Base-by-base conservation (phyloP, 495 filamentous ascomycete species). In the Penicillium lagena region DNA sequence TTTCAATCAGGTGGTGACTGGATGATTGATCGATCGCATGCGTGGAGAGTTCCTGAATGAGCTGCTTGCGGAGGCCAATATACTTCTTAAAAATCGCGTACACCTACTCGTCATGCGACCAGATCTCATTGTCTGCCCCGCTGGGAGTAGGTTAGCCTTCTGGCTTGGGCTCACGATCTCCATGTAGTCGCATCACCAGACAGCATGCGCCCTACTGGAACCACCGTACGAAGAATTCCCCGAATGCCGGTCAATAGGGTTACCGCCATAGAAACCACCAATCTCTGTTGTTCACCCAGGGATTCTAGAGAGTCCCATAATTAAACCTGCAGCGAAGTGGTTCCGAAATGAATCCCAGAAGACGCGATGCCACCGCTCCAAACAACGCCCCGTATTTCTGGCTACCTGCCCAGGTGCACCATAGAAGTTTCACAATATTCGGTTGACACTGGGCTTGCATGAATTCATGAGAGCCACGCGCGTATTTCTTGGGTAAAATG, bases 271-370 rank as follows among this genome's bases (percentile, higher is more conserved):
- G 54, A 82, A 80, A 0, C 77, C 78, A 9, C 78, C 77, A 32
- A 82, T 82, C 56, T 79, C 76, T 7, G 74, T 78, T 29, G 75
- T 79, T 74, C 74, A 78, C 76, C 75, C 80, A 1, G 76, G 71
- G 15, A 82, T 71, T 1, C 77, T 77, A 0, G 76, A 67, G 8
- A 79, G 61, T 1, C 76, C 77, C 72, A 79, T 79, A 51, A 76
- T 78, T 32, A 82, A 54, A 1, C 77, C 78, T 0, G 77, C 77
- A 0, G 77, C 63, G 8, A 82, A 63, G 55, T 82, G 77, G 37
- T 74, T 68, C 22, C 74, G 67, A 43, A 79, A 68, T 13, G 72
- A 74, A 2, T 52, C 49, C 77, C 76, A 80, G 0, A 72, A 78
- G 68, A 73, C 0, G 78, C 77, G 35, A 80, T 76, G 51, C 79